Evolutionary conservation across 2,329 filamentous ascomycete genomes (phyloP).

Genomic region (Thyridium curvatum): DNA sequence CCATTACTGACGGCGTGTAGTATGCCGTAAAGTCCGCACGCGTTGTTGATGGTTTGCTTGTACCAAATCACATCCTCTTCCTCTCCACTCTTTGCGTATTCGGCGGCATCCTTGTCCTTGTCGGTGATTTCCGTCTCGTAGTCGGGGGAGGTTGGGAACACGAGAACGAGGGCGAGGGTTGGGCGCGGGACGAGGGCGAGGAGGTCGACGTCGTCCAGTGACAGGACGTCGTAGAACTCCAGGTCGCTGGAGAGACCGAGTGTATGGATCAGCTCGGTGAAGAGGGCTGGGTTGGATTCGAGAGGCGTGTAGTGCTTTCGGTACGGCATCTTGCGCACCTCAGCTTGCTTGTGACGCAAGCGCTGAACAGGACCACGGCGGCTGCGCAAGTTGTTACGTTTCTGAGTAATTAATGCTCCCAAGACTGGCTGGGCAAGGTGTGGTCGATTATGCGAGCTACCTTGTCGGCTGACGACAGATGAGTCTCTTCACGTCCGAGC

Average conservation of each 20-base stretch:
- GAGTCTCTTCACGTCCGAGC: too few relatives aligned
- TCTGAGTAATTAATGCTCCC: too few relatives aligned
- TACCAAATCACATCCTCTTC: conserved; percentile 65
- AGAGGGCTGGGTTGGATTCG: conserved; percentile 55
- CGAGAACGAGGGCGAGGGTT: conserved; percentile 59
- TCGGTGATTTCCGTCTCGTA: conserved; percentile 50
- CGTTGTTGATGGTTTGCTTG: conserved; percentile 66
- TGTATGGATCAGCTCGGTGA: conserved; percentile 56
- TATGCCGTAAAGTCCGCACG: conserved; percentile 63
- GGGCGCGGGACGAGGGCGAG: conserved; percentile 62
- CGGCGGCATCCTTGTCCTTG: conserved; percentile 5
- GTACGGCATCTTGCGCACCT: too few relatives aligned
- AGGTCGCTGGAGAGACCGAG: conserved; percentile 54
- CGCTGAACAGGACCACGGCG: too few relatives aligned
- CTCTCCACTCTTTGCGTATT: conserved; percentile 28
- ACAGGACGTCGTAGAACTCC: conserved; percentile 63
- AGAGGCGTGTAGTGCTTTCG: conserved; percentile 21
- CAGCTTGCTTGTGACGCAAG: too few relatives aligned
- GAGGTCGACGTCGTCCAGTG: conserved; percentile 60
- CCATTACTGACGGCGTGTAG: conserved; percentile 61
- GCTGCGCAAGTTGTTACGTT: too few relatives aligned
- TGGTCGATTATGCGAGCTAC: too few relatives aligned
- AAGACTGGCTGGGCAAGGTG: too few relatives aligned
- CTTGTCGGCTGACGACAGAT: too few relatives aligned
- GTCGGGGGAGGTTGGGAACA: conserved; percentile 56